Evolutionary conservation across 1,139 yeast species (phyloP).

Genomic region (Saccharomyces uvarum): DNA sequence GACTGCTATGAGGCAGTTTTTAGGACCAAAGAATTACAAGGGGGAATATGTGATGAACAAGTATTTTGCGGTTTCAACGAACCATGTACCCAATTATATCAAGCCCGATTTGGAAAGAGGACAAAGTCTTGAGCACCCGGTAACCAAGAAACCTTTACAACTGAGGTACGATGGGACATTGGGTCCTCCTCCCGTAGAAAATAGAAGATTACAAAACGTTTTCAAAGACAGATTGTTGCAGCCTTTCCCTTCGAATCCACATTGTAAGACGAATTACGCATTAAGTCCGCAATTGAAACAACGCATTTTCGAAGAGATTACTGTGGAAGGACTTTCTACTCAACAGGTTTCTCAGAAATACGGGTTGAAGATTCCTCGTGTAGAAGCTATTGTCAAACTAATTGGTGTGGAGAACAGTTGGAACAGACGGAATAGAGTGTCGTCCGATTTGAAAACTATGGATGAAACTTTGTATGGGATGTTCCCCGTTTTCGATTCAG

Average conservation of each 20-base stretch:
- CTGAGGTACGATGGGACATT: conserved; percentile 21
- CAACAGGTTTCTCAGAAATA: conserved; percentile 75
- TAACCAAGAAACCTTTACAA: conserved; percentile 31
- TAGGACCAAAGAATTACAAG: conserved; percentile 77
- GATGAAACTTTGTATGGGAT: conserved; percentile 59
- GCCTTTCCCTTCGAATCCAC: conserved; percentile 75
- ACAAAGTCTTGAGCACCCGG: conserved; percentile 36
- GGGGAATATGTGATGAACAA: conserved; percentile 78
- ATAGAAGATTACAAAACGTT: conserved; percentile 23
- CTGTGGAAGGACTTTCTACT: conserved; percentile 44
- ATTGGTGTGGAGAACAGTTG: conserved; percentile 55
- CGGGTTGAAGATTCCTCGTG: conserved; percentile 74
- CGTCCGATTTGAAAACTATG: conserved; percentile 48
- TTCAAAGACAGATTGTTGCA: conserved; percentile 39
- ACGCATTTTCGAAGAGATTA: conserved; percentile 52
- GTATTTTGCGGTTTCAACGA: conserved; percentile 62
- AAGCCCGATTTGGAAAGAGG: conserved; percentile 50
- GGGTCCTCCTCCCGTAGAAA: conserved; percentile 8
- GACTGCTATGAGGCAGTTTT: conserved; percentile 39
- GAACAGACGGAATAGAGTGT: conserved; percentile 42
- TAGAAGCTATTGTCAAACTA: conserved; percentile 75
- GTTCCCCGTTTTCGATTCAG: conserved; percentile 63
- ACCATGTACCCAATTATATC: conserved; percentile 69
- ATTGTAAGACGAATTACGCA: conserved; percentile 59
- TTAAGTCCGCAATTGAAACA: conserved; percentile 53